A percentile compares a stretch with the other conserved stretches of the same genome.
These are phyloP conservation scores for Thalassiosira gravida DNA, from an alignment of 352 stramenopile species.

Conservation along the genomic window DNA sequence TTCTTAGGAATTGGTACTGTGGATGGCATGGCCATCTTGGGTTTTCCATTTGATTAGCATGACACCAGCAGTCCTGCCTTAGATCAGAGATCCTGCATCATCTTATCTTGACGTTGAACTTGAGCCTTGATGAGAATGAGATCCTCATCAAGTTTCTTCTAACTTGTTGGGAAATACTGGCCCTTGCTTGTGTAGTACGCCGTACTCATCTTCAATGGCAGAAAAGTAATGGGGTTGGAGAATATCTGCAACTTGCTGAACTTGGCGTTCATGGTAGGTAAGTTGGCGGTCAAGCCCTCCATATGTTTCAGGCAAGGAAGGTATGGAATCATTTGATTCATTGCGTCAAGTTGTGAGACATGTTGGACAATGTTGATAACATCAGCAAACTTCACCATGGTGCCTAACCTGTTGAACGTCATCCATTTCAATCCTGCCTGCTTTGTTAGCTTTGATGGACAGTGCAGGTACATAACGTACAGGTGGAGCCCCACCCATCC, in stretches of 20 bases:
- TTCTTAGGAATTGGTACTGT: background rate
- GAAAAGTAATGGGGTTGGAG: background rate
- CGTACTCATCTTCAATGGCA: background rate
- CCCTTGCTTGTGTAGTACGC: background rate
- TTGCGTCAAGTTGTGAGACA: background rate
- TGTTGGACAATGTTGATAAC: background rate
- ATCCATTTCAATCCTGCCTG: too few relatives aligned
- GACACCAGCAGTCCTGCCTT: background rate
- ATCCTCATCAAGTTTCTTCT: background rate
- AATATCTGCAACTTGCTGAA: background rate
- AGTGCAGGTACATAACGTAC: too few relatives aligned
- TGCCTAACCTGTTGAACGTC: too few relatives aligned
- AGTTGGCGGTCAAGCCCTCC: background rate
- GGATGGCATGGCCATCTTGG: background rate
- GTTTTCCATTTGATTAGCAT: background rate
- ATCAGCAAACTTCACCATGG: background rate
- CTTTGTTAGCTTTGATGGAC: too few relatives aligned
- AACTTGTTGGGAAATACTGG: background rate
- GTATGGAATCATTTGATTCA: background rate
- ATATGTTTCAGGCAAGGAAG: background rate
- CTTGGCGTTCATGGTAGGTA: background rate
- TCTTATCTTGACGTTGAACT: background rate
- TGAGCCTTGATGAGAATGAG: background rate
- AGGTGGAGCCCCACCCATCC: too few relatives aligned
- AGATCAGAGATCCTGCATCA: background rate